Conservation (phyloP, 192 early-diverging fungal genomes). For the Coemansia guatemalensis region DNA sequence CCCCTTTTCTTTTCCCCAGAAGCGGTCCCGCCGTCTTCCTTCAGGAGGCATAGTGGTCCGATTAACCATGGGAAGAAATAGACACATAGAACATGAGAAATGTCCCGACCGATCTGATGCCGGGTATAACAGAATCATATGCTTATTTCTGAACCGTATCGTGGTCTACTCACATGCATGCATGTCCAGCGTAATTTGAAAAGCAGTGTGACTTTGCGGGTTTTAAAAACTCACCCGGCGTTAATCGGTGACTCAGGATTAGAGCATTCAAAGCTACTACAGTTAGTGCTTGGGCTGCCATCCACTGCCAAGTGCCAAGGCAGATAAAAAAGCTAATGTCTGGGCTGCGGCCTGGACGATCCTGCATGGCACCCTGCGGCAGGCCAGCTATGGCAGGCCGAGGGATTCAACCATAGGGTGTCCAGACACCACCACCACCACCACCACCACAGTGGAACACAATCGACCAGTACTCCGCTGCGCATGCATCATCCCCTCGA, state of each 20-base stretch:
- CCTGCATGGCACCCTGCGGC: neutral
- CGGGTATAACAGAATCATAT: neutral
- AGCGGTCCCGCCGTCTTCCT: neutral
- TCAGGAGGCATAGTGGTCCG: neutral
- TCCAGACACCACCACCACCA: constrained; percentile 1
- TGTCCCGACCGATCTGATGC: neutral
- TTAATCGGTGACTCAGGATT: neutral
- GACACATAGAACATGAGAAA: neutral
- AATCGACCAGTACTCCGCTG: neutral
- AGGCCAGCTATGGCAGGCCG: neutral
- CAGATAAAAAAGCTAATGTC: neutral
- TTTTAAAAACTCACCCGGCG: neutral
- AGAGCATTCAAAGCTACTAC: neutral
- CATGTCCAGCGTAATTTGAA: neutral
- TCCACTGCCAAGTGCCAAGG: neutral
- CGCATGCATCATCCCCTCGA: neutral
- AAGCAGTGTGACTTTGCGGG: neutral
- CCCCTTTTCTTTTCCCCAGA: too few relatives aligned
- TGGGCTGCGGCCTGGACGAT: neutral
- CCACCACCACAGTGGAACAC: neutral
- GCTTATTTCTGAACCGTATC: neutral
- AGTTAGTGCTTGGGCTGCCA: neutral
- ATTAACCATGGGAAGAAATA: neutral
- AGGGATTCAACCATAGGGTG: neutral
- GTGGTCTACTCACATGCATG: neutral